phyloP scores from a whole-genome alignment of 495 filamentous ascomycete species.

The Hyaloscypha finlandica region DNA sequence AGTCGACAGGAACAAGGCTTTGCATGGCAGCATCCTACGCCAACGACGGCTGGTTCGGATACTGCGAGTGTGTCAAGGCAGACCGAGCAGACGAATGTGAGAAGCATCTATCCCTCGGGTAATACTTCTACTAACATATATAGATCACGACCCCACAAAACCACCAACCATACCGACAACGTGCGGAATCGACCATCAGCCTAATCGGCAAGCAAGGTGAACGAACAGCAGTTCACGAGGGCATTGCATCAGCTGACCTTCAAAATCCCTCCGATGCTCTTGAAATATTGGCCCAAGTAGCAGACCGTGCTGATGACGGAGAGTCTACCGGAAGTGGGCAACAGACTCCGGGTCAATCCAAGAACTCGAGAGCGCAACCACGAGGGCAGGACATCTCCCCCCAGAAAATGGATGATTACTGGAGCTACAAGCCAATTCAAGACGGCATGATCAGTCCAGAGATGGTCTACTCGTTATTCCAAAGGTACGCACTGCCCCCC shows the following conservation, averaged over 20 bases:
- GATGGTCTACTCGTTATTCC: conserved; percentile 29
- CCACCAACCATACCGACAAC: conserved; percentile 8
- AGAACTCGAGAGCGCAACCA: conserved; percentile 1
- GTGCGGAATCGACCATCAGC: conserved; percentile 25
- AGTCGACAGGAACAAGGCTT: conserved; percentile 18
- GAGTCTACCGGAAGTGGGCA: conserved; percentile 21
- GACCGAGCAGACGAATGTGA: conserved; percentile 29
- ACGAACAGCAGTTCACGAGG: conserved; percentile 24
- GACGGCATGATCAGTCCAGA: conserved; percentile 29
- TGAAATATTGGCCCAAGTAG: conserved; percentile 48
- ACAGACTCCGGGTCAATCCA: conserved; percentile 18
- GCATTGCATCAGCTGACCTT: conserved; percentile 41
- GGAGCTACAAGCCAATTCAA: conserved; percentile 31
- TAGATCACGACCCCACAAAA: conserved; percentile 23
- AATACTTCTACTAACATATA: not conserved
- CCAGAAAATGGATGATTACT: conserved; percentile 23
- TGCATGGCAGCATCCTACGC: conserved; percentile 20
- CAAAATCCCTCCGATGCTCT: conserved; percentile 50
- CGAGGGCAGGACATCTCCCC: conserved; percentile 9
- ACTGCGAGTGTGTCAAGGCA: conserved; percentile 25
- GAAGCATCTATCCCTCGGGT: not conserved
- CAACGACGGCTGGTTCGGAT: conserved; percentile 24
- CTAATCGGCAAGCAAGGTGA: conserved; percentile 14
- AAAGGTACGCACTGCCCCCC: conserved; percentile 22
- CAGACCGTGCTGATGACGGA: conserved; percentile 38